Base-by-base conservation (phyloP, 1,284 basidiomycete species). In the Anthracocystis panici-leucophaei region DNA sequence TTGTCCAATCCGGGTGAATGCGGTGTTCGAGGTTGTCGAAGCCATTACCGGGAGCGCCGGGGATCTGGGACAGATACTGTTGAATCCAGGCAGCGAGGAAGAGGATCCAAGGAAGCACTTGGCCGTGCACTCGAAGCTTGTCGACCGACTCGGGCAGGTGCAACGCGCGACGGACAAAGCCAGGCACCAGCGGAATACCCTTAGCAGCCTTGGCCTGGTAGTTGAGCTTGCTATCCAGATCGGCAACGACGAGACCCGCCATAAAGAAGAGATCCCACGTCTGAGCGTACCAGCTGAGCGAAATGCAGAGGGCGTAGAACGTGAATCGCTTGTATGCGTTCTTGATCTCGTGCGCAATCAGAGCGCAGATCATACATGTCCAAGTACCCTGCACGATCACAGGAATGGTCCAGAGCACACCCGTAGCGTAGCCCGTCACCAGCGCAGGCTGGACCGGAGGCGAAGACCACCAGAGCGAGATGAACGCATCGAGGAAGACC, bases 391-490 rank as follows among this genome's bases (percentile, higher is more conserved):
- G 76, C 23, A 82, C 78, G 21, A 82, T 81, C 20, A 82, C 67
- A 14, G 81, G 81, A 31, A 81, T 79, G 25, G 81, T 81, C 81
- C 81, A 82, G 10, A 82, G 78, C 51, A 82, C 77, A 70, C 81
- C 80, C 1, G 81, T 82, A 23, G 81, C 81, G 33, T 82, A 82
- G 0, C 72, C 70, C 9, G 78, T 74, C 38, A 78, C 78, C 6
- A 80, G 57, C 3, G 71, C 70, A 5, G 81, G 81, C 45, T 64
- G 51, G 1, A 68, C 61, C 14, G 79, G 79, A 11, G 81, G 81
- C 9, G 65, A 51, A 5, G 78, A 71, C 71, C 77, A 82, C 81
- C 81, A 82, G 18, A 82, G 74, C 57, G 75, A 65, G 29, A 82
- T 70, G 35, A 71, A 81, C 38, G 71, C 72, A 49, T 81, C 63